Evolutionary conservation across 139 green algal species (phyloP).

Genomic region (Trebouxia sp.): DNA sequence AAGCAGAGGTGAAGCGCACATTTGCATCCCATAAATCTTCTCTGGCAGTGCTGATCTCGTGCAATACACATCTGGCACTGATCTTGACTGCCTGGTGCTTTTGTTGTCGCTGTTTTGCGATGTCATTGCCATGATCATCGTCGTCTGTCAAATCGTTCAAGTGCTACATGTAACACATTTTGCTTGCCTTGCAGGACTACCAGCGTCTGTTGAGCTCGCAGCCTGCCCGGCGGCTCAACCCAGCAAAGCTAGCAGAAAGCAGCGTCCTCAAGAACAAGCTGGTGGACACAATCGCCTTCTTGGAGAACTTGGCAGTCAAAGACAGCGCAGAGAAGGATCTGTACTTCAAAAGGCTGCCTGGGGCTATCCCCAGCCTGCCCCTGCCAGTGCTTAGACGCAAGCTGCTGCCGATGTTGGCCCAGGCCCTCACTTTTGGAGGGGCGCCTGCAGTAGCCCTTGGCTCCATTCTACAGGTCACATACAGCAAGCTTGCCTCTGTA

Average conservation of each 20-base stretch:
- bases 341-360: slow-evolving; percentile 42
- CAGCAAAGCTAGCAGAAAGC: slow-evolving; percentile 73
- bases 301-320: slow-evolving; percentile 92
- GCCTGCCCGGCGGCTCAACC: slow-evolving; percentile 82
- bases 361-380: slow-evolving; percentile 27
- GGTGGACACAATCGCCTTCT: slow-evolving; percentile 88
- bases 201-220: slow-evolving; percentile 83
- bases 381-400: slow-evolving; percentile 77
- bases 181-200: slow-evolving; percentile 68
- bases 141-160: no score
- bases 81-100: no score
- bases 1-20: no score
- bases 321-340: slow-evolving; percentile 76
- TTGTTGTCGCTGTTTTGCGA: no score
- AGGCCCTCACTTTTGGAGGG: slow-evolving; percentile 89
- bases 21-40: no score
- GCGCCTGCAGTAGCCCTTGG: slow-evolving; percentile 80
- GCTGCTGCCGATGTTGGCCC: slow-evolving; percentile 86
- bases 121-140: no score
- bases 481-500: not conserved
- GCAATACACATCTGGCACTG: no score
- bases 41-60: no score
- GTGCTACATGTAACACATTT: no score
- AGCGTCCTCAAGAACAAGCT: slow-evolving; percentile 90
- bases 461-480: slow-evolving; percentile 71